phyloP scores from a whole-genome alignment of 2,329 filamentous ascomycete genomes.

The Juglanconis juglandina region DNA sequence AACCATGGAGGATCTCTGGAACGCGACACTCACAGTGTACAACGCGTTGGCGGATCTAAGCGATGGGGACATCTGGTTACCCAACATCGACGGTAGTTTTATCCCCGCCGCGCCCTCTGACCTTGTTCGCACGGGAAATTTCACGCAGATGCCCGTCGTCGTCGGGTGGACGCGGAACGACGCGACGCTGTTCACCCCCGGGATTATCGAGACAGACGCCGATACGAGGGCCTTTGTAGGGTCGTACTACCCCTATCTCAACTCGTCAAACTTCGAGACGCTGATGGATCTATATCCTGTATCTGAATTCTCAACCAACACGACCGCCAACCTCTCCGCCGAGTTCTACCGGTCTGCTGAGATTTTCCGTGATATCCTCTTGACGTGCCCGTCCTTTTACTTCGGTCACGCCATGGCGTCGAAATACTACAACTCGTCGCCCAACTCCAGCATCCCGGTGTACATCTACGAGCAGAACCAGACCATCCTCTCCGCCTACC shows the following conservation, averaged over 20 bases:
- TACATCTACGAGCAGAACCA: constrained; percentile 1
- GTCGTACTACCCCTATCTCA: background rate
- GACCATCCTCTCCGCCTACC: background rate
- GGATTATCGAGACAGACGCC: background rate
- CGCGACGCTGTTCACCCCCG: background rate
- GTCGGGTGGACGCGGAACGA: background rate
- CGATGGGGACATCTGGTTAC: constrained; percentile 1
- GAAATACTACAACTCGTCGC: background rate
- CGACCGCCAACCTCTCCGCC: background rate
- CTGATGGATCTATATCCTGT: background rate
- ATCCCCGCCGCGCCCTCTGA: background rate
- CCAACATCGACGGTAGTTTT: background rate
- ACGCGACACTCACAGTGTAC: background rate
- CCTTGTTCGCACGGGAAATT: background rate
- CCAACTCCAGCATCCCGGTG: background rate
- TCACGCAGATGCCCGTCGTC: constrained; percentile 1
- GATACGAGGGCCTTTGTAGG: background rate
- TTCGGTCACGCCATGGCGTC: constrained; percentile 1
- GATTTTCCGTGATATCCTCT: background rate
- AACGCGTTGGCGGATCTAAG: background rate
- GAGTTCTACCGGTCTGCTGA: background rate
- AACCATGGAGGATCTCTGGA: background rate
- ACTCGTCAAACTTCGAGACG: background rate
- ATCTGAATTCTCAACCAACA: background rate
- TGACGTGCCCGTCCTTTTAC: constrained; percentile 1